Evolutionary conservation across 768 basidiomycete genomes (phyloP).

Genomic region (Suillus cothurnatus): DNA sequence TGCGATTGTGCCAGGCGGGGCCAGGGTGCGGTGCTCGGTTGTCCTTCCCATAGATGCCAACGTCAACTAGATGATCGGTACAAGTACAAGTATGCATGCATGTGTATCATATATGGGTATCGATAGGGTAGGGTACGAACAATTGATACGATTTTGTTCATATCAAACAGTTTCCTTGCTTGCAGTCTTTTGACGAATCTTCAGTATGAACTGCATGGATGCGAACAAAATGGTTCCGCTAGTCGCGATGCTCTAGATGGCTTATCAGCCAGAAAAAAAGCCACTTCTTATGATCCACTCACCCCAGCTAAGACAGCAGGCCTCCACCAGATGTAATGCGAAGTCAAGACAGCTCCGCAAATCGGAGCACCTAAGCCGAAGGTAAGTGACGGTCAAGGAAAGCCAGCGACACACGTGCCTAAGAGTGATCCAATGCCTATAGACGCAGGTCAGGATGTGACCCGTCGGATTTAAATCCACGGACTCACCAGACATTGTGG

Average conservation of each 20-base stretch:
- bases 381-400: too few relatives aligned
- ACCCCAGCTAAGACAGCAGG: conserved; percentile 55
- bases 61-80: neutral
- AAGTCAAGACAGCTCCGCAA: conserved; percentile 54
- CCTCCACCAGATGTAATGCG: conserved; percentile 56
- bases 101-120: neutral
- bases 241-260: neutral
- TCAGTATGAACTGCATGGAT: neutral
- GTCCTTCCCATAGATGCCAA: conserved; percentile 4
- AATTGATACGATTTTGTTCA: neutral
- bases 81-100: neutral
- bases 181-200: neutral
- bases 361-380: conserved; percentile 52
- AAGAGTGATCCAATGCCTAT: conserved; percentile 30
- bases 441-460: neutral
- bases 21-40: too few relatives aligned
- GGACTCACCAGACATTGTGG: conserved; percentile 42
- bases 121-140: neutral
- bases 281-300: conserved; percentile 7
- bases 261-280: neutral
- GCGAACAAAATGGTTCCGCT: neutral
- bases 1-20: too few relatives aligned
- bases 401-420: conserved; percentile 16
- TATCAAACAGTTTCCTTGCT: neutral
- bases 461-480: conserved; percentile 3